Conservation (phyloP, 1,139 yeast species). For the Arxiozyma slooffiae region DNA sequence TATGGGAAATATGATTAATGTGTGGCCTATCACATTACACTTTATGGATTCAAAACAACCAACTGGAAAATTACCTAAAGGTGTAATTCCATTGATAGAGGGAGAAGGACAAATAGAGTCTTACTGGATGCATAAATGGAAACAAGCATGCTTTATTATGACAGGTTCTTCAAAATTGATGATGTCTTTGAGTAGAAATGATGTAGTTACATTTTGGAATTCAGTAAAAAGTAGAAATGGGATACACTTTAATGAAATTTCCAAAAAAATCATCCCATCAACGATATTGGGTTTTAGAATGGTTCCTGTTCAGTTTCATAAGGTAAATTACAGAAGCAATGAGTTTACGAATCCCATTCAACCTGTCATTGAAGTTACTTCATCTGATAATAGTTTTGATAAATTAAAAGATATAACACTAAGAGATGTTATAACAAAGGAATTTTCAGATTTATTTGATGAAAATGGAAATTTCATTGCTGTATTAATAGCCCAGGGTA, state of each 20-base stretch:
- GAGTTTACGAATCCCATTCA: slow-evolving; percentile 23
- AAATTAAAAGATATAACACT: slow-evolving; percentile 28
- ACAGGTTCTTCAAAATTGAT: slow-evolving; percentile 67
- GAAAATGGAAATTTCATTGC: slow-evolving; percentile 31
- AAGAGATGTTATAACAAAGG: slow-evolving; percentile 35
- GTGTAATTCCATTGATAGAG: slow-evolving; percentile 40
- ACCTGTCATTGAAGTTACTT: slow-evolving; percentile 33
- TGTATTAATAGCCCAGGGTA: slow-evolving; percentile 54
- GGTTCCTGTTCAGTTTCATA: slow-evolving; percentile 53
- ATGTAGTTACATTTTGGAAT: slow-evolving; percentile 49
- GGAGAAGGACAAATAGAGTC: slow-evolving; percentile 35
- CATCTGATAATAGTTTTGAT: not conserved
- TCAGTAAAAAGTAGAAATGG: slow-evolving; percentile 35
- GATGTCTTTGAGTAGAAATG: slow-evolving; percentile 59
- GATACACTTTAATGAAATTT: slow-evolving; percentile 31
- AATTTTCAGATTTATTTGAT: slow-evolving; percentile 37
- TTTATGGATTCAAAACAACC: slow-evolving; percentile 13
- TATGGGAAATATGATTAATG: slow-evolving; percentile 14
- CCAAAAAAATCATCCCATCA: slow-evolving; percentile 34
- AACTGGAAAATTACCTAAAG: slow-evolving; percentile 41
- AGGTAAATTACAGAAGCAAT: slow-evolving; percentile 35
- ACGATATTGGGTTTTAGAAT: slow-evolving; percentile 22
- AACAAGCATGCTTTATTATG: slow-evolving; percentile 66
- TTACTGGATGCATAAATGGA: slow-evolving; percentile 64
- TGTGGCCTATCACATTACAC: slow-evolving; percentile 46